phyloP scores from a whole-genome alignment of 2,329 filamentous ascomycete genomes.

The Fusarium keratoplasticum region DNA sequence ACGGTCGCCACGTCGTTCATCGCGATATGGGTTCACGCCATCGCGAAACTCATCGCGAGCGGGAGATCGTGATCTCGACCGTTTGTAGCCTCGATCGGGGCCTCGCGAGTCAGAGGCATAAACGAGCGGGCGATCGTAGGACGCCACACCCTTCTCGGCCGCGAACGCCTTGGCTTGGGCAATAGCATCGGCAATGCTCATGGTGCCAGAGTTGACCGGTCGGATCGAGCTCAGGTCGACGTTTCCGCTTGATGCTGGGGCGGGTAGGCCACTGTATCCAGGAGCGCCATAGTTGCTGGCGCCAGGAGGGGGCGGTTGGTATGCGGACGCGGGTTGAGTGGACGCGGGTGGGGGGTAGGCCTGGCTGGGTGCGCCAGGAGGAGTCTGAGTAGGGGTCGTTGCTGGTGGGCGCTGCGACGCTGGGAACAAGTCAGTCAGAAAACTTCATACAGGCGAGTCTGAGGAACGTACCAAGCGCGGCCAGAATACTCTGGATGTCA shows the following conservation, averaged over 20 bases:
- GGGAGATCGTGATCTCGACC: slow-evolving; percentile 80
- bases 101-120: slow-evolving; percentile 55
- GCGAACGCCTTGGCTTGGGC: slow-evolving; percentile 87
- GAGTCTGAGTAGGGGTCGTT: slow-evolving; percentile 56
- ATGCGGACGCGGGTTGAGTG: slow-evolving; percentile 49
- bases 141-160: slow-evolving; percentile 78
- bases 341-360: slow-evolving; percentile 55
- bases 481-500: slow-evolving; percentile 57
- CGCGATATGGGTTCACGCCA: slow-evolving; percentile 84
- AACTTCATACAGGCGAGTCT: slow-evolving; percentile 10
- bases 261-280: slow-evolving; percentile 64
- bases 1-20: slow-evolving; percentile 79
- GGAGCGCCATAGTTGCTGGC: slow-evolving; percentile 47
- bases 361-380: slow-evolving; percentile 51
- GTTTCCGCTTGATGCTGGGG: slow-evolving; percentile 78
- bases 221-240: slow-evolving; percentile 85
- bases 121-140: slow-evolving; percentile 68
- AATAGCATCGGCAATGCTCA: slow-evolving; percentile 86
- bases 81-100: slow-evolving; percentile 64
- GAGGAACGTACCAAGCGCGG: slow-evolving; percentile 58
- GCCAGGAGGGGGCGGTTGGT: slow-evolving; percentile 52
- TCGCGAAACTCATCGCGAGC: slow-evolving; percentile 79
- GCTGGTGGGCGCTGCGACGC: slow-evolving; percentile 59
- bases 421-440: slow-evolving; percentile 44
- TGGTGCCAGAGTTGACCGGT: slow-evolving; percentile 81